Evolutionary conservation across 768 basidiomycete species (phyloP).

Genomic region (Termitomyces sp.): DNA sequence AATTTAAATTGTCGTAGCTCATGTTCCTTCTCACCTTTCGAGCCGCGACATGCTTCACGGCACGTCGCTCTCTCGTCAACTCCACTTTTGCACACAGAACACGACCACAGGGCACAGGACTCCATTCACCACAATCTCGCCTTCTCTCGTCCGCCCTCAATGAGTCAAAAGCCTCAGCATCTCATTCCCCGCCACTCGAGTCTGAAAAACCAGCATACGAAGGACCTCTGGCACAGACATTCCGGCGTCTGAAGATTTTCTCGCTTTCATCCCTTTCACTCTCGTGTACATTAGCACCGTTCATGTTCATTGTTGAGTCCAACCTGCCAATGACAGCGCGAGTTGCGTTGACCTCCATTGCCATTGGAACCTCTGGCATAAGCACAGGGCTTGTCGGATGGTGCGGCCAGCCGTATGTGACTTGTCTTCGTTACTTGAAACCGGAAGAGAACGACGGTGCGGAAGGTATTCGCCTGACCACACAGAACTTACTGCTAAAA

Average conservation of each 20-base stretch:
- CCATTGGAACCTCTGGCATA: slow-evolving; percentile 63
- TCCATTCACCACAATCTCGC: slow-evolving; percentile 1
- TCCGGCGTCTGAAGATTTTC: slow-evolving; percentile 76
- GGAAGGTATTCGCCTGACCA: slow-evolving; percentile 65
- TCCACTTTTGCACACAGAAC: not conserved
- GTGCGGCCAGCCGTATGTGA: slow-evolving; percentile 74
- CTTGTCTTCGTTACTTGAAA: slow-evolving; percentile 46
- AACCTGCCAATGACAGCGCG: slow-evolving; percentile 67
- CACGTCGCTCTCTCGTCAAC: slow-evolving; percentile 1
- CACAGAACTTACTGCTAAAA: slow-evolving; percentile 52
- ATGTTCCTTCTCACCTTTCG: slow-evolving; percentile 12
- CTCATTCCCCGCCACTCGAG: not conserved
- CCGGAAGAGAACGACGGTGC: slow-evolving; percentile 35
- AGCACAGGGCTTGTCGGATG: slow-evolving; percentile 71
- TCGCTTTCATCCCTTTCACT: slow-evolving; percentile 73
- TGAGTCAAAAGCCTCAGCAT: slow-evolving; percentile 4
- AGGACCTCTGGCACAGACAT: slow-evolving; percentile 69
- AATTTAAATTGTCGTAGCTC: not conserved
- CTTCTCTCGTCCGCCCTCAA: slow-evolving; percentile 7
- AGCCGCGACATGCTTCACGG: slow-evolving; percentile 4
- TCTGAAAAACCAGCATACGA: slow-evolving; percentile 42
- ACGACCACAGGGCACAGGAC: not conserved
- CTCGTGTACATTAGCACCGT: slow-evolving; percentile 63
- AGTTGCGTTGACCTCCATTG: slow-evolving; percentile 59
- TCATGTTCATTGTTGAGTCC: slow-evolving; percentile 80